A percentile compares a stretch with the other conserved stretches of the same genome.
Conservation (phyloP, 108 stramenopile genomes). For the Skeletonema potamos region DNA sequence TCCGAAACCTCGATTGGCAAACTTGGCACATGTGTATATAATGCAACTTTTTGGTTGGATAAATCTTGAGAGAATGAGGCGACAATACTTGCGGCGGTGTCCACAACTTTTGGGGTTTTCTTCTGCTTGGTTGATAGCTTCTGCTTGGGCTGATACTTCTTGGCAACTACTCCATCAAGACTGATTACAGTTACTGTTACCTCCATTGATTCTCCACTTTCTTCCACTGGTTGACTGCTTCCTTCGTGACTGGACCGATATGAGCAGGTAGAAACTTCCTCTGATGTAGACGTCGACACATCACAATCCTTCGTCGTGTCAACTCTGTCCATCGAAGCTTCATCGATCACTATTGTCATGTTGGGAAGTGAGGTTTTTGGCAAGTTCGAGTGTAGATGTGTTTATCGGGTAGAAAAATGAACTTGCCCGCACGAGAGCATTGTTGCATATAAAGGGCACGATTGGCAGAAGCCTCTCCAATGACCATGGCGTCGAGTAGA, state of each 20-base stretch:
- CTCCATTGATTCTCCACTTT: background rate
- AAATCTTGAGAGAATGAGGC: slow-evolving; percentile 23
- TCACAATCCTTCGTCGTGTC: background rate
- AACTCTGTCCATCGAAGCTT: background rate
- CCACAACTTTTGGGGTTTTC: background rate
- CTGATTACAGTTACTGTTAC: slow-evolving; percentile 15
- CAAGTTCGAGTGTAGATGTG: too few relatives aligned
- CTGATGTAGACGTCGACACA: background rate
- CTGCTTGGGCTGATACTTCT: background rate
- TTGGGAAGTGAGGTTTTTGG: too few relatives aligned
- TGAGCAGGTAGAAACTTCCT: background rate
- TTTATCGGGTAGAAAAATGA: too few relatives aligned
- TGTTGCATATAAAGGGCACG: too few relatives aligned
- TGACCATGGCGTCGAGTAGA: too few relatives aligned
- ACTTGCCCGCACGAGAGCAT: too few relatives aligned
- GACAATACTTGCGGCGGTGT: slow-evolving; percentile 8
- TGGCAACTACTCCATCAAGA: slow-evolving; percentile 24
- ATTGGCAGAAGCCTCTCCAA: too few relatives aligned
- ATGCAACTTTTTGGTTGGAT: background rate
- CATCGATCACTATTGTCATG: background rate
- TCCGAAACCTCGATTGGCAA: background rate
- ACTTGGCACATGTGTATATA: slow-evolving; percentile 37
- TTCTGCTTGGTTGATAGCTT: background rate
- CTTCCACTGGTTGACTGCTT: background rate
- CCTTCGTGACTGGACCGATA: background rate